These are phyloP conservation scores for Phlyctochytrium arcticum DNA, from an alignment of 192 early-diverging fungal genomes.

Conservation along the genomic window DNA sequence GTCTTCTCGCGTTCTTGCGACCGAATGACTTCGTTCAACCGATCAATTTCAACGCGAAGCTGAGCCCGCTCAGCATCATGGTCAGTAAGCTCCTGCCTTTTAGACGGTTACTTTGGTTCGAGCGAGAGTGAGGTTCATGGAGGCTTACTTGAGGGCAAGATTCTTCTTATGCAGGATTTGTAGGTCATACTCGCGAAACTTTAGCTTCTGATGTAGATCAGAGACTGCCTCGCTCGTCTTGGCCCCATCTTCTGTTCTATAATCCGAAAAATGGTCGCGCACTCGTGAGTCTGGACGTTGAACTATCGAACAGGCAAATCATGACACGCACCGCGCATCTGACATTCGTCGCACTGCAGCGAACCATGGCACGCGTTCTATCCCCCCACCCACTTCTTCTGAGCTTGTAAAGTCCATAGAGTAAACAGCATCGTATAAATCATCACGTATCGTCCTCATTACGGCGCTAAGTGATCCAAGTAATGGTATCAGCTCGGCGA, in stretches of 20 bases:
- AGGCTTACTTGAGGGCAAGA: conserved; percentile 41
- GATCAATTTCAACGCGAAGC: conserved; percentile 18
- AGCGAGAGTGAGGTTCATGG: no score
- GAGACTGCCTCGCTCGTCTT: conserved; percentile 27
- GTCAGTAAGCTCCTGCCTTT: conserved; percentile 38
- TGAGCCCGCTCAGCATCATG: conserved; percentile 12
- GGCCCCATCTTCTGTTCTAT: not conserved
- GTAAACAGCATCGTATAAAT: conserved; percentile 33
- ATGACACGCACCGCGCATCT: not conserved
- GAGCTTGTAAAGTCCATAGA: conserved; percentile 32
- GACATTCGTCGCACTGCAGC: conserved; percentile 15
- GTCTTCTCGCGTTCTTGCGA: conserved; percentile 27
- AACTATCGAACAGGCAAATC: not conserved
- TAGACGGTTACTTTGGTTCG: no score
- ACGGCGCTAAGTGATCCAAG: conserved; percentile 25
- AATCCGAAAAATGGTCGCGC: not conserved
- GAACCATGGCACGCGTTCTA: conserved; percentile 44
- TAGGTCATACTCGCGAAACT: conserved; percentile 48
- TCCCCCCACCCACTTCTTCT: conserved; percentile 8
- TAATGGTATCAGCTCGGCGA: conserved; percentile 28
- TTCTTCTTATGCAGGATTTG: conserved; percentile 46
- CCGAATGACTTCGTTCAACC: conserved; percentile 24
- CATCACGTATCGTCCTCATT: conserved; percentile 30
- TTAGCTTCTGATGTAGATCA: conserved; percentile 39
- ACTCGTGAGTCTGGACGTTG: not conserved